Percentiles rank a stretch among this genome's conserved stretches.
Conservation (phyloP, 2,329 filamentous ascomycete genomes). For the Hortaea werneckii region DNA sequence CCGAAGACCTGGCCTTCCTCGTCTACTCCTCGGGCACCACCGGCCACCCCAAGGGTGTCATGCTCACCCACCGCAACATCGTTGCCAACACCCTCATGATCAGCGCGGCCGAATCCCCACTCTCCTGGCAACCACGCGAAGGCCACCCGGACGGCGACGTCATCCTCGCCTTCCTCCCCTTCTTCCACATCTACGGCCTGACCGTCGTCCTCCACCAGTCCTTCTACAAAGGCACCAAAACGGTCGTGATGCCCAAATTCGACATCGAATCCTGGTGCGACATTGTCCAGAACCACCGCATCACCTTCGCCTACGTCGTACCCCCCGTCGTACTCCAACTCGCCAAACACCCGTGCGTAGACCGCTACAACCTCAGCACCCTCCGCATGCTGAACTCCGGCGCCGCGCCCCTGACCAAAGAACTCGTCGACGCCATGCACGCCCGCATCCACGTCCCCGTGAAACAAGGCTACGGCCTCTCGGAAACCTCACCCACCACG, state of each 20-base stretch:
- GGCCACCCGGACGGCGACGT: conserved; percentile 53
- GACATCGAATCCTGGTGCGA: conserved; percentile 70
- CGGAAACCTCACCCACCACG: conserved; percentile 73
- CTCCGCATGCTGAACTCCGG: conserved; percentile 80
- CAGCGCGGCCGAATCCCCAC: conserved; percentile 23
- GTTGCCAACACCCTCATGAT: conserved; percentile 55
- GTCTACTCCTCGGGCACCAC: conserved; percentile 89
- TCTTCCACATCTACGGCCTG: conserved; percentile 85
- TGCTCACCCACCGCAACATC: conserved; percentile 74
- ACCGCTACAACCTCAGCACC: conserved; percentile 69
- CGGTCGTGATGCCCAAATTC: conserved; percentile 68
- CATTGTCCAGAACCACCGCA: conserved; percentile 61
- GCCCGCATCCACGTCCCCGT: conserved; percentile 64
- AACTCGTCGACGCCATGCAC: conserved; percentile 69
- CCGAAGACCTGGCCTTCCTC: conserved; percentile 68
- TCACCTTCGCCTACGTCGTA: conserved; percentile 73
- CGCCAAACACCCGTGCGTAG: conserved; percentile 66
- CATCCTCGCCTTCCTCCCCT: conserved; percentile 70
- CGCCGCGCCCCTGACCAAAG: conserved; percentile 71
- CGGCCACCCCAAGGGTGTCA: conserved; percentile 82
- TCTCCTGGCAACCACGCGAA: conserved; percentile 44
- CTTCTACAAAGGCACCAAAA: conserved; percentile 54
- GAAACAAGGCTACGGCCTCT: conserved; percentile 88
- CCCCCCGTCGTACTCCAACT: conserved; percentile 75
- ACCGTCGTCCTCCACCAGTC: conserved; percentile 62